Evolutionary conservation across 495 filamentous ascomycete species (phyloP).

Genomic region (Amniculicola lignicola): DNA sequence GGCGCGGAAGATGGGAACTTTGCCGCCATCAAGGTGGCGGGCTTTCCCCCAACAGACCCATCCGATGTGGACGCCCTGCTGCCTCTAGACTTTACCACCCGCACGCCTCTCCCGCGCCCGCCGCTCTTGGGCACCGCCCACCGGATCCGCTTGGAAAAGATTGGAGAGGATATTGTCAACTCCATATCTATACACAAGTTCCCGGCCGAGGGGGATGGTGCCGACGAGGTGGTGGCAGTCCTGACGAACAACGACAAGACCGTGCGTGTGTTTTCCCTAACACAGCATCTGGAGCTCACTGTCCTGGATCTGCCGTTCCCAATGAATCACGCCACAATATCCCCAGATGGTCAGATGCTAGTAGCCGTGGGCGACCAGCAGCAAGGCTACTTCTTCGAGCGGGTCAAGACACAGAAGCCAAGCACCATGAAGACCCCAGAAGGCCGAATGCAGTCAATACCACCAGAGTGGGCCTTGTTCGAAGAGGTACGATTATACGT

Average conservation of each 20-base stretch:
- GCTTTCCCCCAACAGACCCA: slow-evolving; percentile 41
- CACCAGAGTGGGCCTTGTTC: slow-evolving; percentile 35
- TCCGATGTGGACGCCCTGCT: slow-evolving; percentile 61
- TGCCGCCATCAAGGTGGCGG: slow-evolving; percentile 65
- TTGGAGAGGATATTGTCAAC: slow-evolving; percentile 58
- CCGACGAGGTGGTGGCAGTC: slow-evolving; percentile 59
- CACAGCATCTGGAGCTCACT: slow-evolving; percentile 58
- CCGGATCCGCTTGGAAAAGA: slow-evolving; percentile 40
- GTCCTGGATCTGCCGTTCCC: slow-evolving; percentile 68
- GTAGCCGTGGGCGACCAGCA: slow-evolving; percentile 83
- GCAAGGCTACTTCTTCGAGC: slow-evolving; percentile 74
- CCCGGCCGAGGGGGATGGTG: slow-evolving; percentile 40
- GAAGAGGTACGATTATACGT: slow-evolving; percentile 36
- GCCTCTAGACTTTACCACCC: slow-evolving; percentile 52
- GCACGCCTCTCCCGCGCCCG: slow-evolving; percentile 27
- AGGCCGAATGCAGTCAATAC: slow-evolving; percentile 14
- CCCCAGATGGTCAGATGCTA: slow-evolving; percentile 77
- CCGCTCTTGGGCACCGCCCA: slow-evolving; percentile 34
- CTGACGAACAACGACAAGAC: slow-evolving; percentile 90
- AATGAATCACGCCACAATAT: slow-evolving; percentile 91
- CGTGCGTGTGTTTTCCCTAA: slow-evolving; percentile 73
- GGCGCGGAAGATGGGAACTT: slow-evolving; percentile 80
- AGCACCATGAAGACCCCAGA: slow-evolving; percentile 19
- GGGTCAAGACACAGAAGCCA: slow-evolving; percentile 29
- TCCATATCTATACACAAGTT: slow-evolving; percentile 64